Evolutionary conservation across 1,284 basidiomycete species (phyloP).

Genomic region (Sporisorium graminicola): DNA sequence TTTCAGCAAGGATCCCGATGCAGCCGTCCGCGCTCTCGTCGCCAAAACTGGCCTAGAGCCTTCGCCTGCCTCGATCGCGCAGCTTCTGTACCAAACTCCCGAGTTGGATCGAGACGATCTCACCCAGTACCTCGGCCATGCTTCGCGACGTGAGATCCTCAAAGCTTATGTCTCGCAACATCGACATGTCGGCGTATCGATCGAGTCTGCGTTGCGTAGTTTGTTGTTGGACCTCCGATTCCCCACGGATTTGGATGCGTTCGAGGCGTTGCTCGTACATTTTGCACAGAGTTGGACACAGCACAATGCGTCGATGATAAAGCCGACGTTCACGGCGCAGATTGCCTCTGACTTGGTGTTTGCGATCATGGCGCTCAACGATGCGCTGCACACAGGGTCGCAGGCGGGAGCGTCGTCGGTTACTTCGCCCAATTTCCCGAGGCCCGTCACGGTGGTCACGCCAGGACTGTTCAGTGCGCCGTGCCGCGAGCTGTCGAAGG

Average conservation of each 20-base stretch:
- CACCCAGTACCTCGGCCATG: conserved; percentile 81
- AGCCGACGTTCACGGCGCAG: conserved; percentile 68
- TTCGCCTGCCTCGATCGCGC: conserved; percentile 76
- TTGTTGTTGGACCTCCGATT: conserved; percentile 82
- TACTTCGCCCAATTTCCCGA: conserved; percentile 30
- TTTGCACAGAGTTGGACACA: conserved; percentile 91
- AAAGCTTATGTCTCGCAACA: conserved; percentile 88
- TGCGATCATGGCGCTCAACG: conserved; percentile 87
- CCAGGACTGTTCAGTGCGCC: conserved; percentile 54
- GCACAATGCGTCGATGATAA: conserved; percentile 75
- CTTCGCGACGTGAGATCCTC: conserved; percentile 79
- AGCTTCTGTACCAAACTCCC: conserved; percentile 83
- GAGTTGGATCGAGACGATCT: conserved; percentile 87
- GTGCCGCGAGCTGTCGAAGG: conserved; percentile 34
- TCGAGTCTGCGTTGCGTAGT: conserved; percentile 88
- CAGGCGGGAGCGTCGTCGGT: conserved; percentile 12
- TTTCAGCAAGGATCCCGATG: conserved; percentile 72
- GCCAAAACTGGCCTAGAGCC: conserved; percentile 53
- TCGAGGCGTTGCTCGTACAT: conserved; percentile 77
- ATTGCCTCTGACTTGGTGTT: conserved; percentile 76
- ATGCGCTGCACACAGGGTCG: conserved; percentile 57
- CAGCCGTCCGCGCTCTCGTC: conserved; percentile 63
- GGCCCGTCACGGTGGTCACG: conserved; percentile 28
- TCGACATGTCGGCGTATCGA: conserved; percentile 82
- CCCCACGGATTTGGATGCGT: conserved; percentile 78